Conservation (phyloP, 164 flowering plant species). For the Litsea cubeba region DNA sequence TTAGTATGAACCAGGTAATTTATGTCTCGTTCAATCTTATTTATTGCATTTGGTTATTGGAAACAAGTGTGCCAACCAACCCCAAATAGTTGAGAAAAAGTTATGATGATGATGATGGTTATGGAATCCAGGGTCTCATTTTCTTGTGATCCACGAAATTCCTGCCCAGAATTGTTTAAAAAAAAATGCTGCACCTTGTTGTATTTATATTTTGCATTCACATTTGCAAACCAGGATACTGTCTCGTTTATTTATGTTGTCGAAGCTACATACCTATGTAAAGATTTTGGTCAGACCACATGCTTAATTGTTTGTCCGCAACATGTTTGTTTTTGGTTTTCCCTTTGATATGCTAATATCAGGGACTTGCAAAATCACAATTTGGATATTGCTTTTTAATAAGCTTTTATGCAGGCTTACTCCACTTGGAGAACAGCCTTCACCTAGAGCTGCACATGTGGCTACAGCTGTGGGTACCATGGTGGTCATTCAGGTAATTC, state of each 20-base stretch:
- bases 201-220: not conserved
- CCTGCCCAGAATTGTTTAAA: not conserved
- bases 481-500: conserved; percentile 95
- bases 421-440: conserved; percentile 96
- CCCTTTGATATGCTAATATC: not conserved
- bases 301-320: not conserved
- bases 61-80: no score
- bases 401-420: conserved; percentile 51
- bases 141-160: not conserved
- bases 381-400: not conserved
- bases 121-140: no score
- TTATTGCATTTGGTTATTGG: no score
- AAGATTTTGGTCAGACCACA: no score
- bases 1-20: no score
- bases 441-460: conserved; percentile 99
- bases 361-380: not conserved
- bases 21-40: no score
- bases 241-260: not conserved
- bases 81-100: no score
- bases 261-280: no score
- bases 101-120: no score
- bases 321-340: not conserved
- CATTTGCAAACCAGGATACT: not conserved
- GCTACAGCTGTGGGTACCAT: conserved; percentile 99
- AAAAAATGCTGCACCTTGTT: no score